Conservation (phyloP, 176 grass and related monocot genomes). For the Musa itinerans region DNA sequence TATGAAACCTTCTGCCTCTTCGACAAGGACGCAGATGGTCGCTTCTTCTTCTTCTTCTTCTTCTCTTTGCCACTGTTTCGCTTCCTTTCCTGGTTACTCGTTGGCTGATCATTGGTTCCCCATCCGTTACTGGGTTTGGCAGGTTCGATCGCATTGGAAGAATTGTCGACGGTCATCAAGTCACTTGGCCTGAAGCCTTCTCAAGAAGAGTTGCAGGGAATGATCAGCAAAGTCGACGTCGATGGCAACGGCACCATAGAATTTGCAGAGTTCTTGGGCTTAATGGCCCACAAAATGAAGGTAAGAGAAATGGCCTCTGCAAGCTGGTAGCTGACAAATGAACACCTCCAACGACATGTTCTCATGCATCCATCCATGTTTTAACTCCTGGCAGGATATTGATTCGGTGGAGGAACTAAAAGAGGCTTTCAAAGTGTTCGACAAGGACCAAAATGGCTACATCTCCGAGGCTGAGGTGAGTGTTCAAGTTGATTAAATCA, state of each 20-base stretch:
- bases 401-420: conserved; percentile 65
- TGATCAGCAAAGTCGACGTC: conserved; percentile 74
- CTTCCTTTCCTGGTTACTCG: not conserved
- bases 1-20: conserved; percentile 8
- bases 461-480: conserved; percentile 62
- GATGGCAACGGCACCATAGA: conserved; percentile 82
- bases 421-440: conserved; percentile 90
- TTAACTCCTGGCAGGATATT: conserved; percentile 9
- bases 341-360: not conserved
- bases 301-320: not conserved
- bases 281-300: conserved; percentile 54
- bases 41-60: not conserved
- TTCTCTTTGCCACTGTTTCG: not conserved
- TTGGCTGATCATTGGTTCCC: not conserved
- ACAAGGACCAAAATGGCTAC: conserved; percentile 78
- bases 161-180: conserved; percentile 56
- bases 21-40: conserved; percentile 12
- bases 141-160: conserved; percentile 68
- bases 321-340: not conserved
- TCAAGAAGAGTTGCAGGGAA: conserved; percentile 53
- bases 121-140: not conserved
- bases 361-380: not conserved
- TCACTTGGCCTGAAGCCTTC: conserved; percentile 56
- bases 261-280: conserved; percentile 51
- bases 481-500: not conserved